A percentile compares a stretch with the other conserved stretches of the same genome.
These are phyloP conservation scores for Barnettozyma hawaiiensis DNA, from an alignment of 1,139 yeast species.

Conservation along the genomic window DNA sequence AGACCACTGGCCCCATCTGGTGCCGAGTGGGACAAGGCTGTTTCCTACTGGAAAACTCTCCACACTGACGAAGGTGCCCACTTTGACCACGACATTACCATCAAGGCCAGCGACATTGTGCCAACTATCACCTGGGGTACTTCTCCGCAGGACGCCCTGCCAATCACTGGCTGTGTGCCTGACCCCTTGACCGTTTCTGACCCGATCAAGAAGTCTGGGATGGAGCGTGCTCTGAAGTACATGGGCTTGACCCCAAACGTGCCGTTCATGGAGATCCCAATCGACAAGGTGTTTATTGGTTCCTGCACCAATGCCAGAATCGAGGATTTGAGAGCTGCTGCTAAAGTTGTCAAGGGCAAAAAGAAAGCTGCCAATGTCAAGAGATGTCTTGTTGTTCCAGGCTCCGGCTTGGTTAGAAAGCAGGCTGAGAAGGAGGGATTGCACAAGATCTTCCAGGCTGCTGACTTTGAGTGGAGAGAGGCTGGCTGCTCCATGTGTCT, in stretches of 20 bases:
- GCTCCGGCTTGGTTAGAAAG: constrained; percentile 87
- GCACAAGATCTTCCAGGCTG: constrained; percentile 81
- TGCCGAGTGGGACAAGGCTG: constrained; percentile 91
- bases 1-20: constrained; percentile 94
- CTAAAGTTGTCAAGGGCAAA: constrained; percentile 86
- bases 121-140: constrained; percentile 99
- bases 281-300: constrained; percentile 95
- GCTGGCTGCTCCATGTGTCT: constrained; percentile 99
- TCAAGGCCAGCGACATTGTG: constrained; percentile 76
- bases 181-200: constrained; percentile 73
- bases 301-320: constrained; percentile 97
- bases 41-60: constrained; percentile 83
- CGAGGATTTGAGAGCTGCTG: constrained; percentile 95
- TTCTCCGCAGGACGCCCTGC: constrained; percentile 97
- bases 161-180: constrained; percentile 85
- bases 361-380: constrained; percentile 77
- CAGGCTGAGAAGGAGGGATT: constrained; percentile 96
- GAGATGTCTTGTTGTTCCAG: constrained; percentile 91
- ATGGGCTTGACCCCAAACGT: constrained; percentile 88
- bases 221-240: constrained; percentile 85
- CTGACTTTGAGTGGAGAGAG: constrained; percentile 98
- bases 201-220: constrained; percentile 73
- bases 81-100: constrained; percentile 78
- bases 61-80: constrained; percentile 84
- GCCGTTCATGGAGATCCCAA: constrained; percentile 61